A percentile compares a stretch with the other conserved stretches of the same genome.
phyloP scores from a whole-genome alignment of 495 filamentous ascomycete genomes.

The Xylaria venustula region DNA sequence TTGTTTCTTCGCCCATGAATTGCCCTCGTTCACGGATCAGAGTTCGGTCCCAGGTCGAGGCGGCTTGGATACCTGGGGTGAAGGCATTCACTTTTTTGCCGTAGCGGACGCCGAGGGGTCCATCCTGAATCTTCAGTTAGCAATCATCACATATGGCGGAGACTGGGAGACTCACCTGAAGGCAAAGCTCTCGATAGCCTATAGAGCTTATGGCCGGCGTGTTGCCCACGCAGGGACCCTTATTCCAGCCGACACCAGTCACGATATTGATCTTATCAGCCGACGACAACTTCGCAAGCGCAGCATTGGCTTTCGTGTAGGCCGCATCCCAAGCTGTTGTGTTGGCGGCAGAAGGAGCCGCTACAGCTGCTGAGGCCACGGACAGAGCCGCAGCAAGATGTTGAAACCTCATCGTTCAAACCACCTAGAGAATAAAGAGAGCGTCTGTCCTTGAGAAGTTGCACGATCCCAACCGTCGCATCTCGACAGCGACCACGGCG shows the following conservation, averaged over 20 bases:
- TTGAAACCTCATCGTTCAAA: conserved; percentile 6
- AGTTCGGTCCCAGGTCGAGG: conserved; percentile 80
- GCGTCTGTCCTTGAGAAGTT: background rate
- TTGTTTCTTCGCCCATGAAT: conserved; percentile 68
- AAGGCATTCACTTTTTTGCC: conserved; percentile 43
- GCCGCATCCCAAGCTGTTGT: conserved; percentile 51
- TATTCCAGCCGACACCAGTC: conserved; percentile 62
- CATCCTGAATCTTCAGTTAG: too few species aligned
- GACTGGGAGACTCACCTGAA: too few species aligned
- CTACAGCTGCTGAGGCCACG: conserved; percentile 1
- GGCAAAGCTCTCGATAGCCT: conserved; percentile 55
- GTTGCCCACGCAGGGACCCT: conserved; percentile 67
- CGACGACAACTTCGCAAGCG: conserved; percentile 54
- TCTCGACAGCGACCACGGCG: background rate
- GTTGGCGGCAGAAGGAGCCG: conserved; percentile 4
- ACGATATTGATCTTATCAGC: conserved; percentile 63
- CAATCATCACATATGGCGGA: too few species aligned
- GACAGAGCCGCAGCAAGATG: conserved; percentile 11
- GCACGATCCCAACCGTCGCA: background rate
- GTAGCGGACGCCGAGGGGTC: conserved; percentile 52
- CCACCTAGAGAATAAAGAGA: background rate
- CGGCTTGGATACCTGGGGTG: conserved; percentile 46
- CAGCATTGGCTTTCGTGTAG: conserved; percentile 54
- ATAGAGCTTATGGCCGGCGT: conserved; percentile 54
- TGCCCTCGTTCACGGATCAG: conserved; percentile 70